Evolutionary conservation across 768 basidiomycete genomes (phyloP).

Genomic region (Tricholoma matsutake): DNA sequence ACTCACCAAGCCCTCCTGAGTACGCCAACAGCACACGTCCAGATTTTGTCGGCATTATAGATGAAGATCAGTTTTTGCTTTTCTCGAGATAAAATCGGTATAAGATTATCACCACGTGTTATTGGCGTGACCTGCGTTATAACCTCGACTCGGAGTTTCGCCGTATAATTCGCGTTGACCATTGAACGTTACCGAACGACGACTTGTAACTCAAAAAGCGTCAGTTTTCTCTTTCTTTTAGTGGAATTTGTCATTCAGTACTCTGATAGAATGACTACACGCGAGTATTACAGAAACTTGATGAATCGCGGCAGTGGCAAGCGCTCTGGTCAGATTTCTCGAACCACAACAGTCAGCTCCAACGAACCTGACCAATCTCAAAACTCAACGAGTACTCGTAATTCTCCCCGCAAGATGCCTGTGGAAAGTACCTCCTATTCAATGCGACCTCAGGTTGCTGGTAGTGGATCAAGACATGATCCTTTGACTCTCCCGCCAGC

Average conservation of each 20-base stretch:
- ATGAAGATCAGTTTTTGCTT: background rate
- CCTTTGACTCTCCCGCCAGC: background rate
- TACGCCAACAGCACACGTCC: conserved; percentile 96
- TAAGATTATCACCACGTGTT: background rate
- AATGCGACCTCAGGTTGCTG: background rate
- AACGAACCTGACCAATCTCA: background rate
- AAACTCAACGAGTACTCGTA: background rate
- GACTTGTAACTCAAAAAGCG: too few species aligned
- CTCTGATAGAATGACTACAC: background rate
- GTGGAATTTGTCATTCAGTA: too few species aligned
- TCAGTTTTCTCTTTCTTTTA: background rate
- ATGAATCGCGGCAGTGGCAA: background rate
- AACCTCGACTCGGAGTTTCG: too few species aligned
- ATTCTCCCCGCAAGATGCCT: background rate
- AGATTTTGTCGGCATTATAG: conserved; percentile 45
- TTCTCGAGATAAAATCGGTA: too few species aligned
- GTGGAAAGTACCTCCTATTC: background rate
- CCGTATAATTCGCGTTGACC: too few species aligned
- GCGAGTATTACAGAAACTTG: background rate
- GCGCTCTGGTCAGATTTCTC: background rate
- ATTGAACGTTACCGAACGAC: too few species aligned
- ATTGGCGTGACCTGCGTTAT: background rate
- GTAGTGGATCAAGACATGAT: conserved; percentile 1
- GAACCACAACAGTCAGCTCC: background rate
- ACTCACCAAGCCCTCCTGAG: conserved; percentile 94